Conservation (phyloP, 2,329 filamentous ascomycete genomes). For the Aspergillus clavatus region DNA sequence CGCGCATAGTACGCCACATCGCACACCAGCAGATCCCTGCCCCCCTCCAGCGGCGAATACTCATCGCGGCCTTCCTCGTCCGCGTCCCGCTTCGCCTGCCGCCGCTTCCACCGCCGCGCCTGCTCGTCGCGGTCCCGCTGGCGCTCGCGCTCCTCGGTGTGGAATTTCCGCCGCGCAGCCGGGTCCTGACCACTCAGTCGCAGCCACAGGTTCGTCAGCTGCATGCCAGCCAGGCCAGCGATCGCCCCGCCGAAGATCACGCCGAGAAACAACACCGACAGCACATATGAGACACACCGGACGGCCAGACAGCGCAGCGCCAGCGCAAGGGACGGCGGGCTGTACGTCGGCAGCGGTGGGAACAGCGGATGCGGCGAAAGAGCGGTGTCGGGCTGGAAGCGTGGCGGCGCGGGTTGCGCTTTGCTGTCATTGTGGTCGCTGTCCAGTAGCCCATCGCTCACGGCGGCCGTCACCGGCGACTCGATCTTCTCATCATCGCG, state of each 20-base stretch:
- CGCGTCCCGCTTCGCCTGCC: conserved; percentile 37
- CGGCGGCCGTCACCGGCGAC: background rate
- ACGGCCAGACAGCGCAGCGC: conserved; percentile 63
- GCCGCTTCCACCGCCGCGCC: conserved; percentile 58
- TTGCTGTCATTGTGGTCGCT: background rate
- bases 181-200: conserved; percentile 58
- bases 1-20: conserved; percentile 83
- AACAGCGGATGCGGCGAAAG: conserved; percentile 52
- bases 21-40: conserved; percentile 70
- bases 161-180: conserved; percentile 60
- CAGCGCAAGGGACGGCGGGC: conserved; percentile 63
- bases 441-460: conserved; percentile 12
- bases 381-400: conserved; percentile 1
- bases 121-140: conserved; percentile 53
- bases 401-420: background rate
- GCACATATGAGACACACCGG: conserved; percentile 63
- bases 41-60: conserved; percentile 74
- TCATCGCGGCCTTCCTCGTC: conserved; percentile 41
- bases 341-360: conserved; percentile 76
- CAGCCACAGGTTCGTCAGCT: conserved; percentile 48
- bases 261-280: conserved; percentile 72
- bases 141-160: conserved; percentile 64
- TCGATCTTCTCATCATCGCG: background rate
- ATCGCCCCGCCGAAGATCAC: conserved; percentile 71
- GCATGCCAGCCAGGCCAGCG: conserved; percentile 59